phyloP scores from a whole-genome alignment of 192 early-diverging fungal genomes.

The Pilaira anomala region DNA sequence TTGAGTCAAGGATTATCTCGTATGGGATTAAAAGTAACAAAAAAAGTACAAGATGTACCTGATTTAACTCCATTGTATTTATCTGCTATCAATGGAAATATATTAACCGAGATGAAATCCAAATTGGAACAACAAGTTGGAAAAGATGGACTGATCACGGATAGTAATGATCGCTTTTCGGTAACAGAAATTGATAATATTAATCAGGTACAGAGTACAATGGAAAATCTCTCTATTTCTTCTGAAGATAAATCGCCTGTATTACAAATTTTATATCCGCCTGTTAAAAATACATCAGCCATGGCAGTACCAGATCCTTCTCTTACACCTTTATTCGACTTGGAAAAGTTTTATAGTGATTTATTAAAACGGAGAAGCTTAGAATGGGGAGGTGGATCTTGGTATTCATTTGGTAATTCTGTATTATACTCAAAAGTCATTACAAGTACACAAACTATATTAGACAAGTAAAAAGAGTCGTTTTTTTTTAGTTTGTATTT shows the following conservation, averaged over 20 bases:
- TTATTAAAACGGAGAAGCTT: slow-evolving; percentile 45
- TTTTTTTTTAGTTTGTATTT: slow-evolving; percentile 8
- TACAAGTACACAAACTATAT: slow-evolving; percentile 87
- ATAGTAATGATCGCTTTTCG: slow-evolving; percentile 4
- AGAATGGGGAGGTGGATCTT: slow-evolving; percentile 31
- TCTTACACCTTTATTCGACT: slow-evolving; percentile 58
- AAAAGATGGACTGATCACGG: background rate
- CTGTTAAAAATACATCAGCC: background rate
- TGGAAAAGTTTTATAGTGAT: slow-evolving; percentile 47
- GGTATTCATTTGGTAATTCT: slow-evolving; percentile 61
- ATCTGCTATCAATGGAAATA: background rate
- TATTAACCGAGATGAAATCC: background rate
- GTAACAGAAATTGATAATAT: background rate
- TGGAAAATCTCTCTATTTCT: slow-evolving; percentile 1
- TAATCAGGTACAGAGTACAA: background rate
- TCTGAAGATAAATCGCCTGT: slow-evolving; percentile 11
- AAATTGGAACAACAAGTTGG: background rate
- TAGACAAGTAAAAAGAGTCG: slow-evolving; percentile 85
- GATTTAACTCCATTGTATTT: slow-evolving; percentile 44
- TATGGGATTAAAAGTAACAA: slow-evolving; percentile 61
- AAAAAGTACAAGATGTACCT: slow-evolving; percentile 30
- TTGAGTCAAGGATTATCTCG: slow-evolving; percentile 57
- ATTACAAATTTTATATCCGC: slow-evolving; percentile 7
- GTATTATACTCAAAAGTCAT: slow-evolving; percentile 78
- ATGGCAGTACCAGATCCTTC: background rate